Conservation (phyloP, 495 filamentous ascomycete species). For the Cercophora sp. region DNA sequence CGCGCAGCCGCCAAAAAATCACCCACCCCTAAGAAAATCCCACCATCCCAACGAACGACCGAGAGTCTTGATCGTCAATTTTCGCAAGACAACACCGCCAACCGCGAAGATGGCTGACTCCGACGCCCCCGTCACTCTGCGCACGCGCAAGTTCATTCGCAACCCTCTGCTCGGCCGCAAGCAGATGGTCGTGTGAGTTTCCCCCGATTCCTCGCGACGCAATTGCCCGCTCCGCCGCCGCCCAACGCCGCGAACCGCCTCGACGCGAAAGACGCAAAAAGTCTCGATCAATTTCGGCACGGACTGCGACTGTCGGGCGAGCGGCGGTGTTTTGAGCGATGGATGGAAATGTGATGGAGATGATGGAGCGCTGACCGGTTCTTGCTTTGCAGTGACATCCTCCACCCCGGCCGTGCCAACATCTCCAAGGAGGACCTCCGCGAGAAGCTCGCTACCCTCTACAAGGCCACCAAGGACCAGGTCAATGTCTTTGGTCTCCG, state of each 20-base stretch:
- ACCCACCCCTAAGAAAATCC: slow-evolving; percentile 24
- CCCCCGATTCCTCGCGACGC: slow-evolving; percentile 6
- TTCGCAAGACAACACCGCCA: slow-evolving; percentile 20
- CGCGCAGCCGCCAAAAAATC: slow-evolving; percentile 23
- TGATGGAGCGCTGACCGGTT: slow-evolving; percentile 13
- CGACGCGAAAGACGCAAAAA: slow-evolving; percentile 14
- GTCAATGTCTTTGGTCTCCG: slow-evolving; percentile 96
- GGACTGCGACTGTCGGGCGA: too few species aligned
- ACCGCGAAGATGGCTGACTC: slow-evolving; percentile 73
- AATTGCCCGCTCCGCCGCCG: neutral
- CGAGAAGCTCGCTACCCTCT: slow-evolving; percentile 85
- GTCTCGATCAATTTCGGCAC: too few species aligned
- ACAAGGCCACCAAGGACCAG: slow-evolving; percentile 96
- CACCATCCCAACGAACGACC: slow-evolving; percentile 13
- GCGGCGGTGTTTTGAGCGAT: too few species aligned
- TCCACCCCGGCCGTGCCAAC: slow-evolving; percentile 97
- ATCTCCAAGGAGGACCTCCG: slow-evolving; percentile 99
- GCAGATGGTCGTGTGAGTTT: slow-evolving; percentile 99
- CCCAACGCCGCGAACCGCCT: neutral
- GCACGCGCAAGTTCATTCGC: slow-evolving; percentile 99
- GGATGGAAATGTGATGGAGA: neutral
- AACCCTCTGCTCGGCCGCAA: slow-evolving; percentile 97
- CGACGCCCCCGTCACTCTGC: slow-evolving; percentile 82
- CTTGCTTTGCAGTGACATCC: slow-evolving; percentile 73
- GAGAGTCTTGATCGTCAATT: slow-evolving; percentile 24